phyloP scores from a whole-genome alignment of 495 filamentous ascomycete genomes.

The Lophium mytilinum region DNA sequence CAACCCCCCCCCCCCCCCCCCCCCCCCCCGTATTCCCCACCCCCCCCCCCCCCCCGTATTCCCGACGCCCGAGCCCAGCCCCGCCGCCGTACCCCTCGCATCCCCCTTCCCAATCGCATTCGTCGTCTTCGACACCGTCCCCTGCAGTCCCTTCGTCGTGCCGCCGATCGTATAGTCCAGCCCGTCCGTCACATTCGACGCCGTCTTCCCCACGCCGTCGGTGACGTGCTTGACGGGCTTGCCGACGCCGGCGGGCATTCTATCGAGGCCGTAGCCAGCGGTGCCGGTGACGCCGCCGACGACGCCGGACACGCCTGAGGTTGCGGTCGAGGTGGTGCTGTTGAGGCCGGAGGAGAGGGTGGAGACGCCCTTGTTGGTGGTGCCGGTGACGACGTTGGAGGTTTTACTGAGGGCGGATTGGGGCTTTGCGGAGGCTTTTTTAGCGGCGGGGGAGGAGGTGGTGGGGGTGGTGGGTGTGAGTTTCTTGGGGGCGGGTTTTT shows the following conservation, averaged over 20 bases:
- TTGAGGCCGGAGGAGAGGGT: conserved; percentile 13
- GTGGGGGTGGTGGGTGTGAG: neutral
- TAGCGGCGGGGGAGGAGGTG: neutral
- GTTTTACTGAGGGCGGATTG: conserved; percentile 6
- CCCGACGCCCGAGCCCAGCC: conserved; percentile 13
- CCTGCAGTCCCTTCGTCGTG: conserved; percentile 22
- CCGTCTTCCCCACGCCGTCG: conserved; percentile 20
- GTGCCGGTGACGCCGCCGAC: conserved; percentile 15
- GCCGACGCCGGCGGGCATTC: conserved; percentile 19
- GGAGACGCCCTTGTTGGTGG: conserved; percentile 17
- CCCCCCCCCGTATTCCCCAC: neutral
- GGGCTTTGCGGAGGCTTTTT: conserved; percentile 1
- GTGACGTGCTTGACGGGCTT: conserved; percentile 25
- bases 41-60: conserved; percentile 22
- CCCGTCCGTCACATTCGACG: conserved; percentile 17
- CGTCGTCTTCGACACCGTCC: conserved; percentile 22
- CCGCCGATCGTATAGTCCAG: conserved; percentile 18
- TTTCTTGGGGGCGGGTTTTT: conserved; percentile 10
- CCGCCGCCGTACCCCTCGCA: conserved; percentile 16
- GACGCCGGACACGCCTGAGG: conserved; percentile 6
- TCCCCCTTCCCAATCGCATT: conserved; percentile 20
- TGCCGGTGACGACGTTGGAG: conserved; percentile 10
- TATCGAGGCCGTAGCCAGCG: conserved; percentile 16
- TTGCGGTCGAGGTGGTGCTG: conserved; percentile 12
- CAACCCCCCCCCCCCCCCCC: neutral